Evolutionary conservation across 2,329 filamentous ascomycete species (phyloP), one percentile per base, ranked within the genome.

Genomic region (Aspergillus neotritici): DNA sequence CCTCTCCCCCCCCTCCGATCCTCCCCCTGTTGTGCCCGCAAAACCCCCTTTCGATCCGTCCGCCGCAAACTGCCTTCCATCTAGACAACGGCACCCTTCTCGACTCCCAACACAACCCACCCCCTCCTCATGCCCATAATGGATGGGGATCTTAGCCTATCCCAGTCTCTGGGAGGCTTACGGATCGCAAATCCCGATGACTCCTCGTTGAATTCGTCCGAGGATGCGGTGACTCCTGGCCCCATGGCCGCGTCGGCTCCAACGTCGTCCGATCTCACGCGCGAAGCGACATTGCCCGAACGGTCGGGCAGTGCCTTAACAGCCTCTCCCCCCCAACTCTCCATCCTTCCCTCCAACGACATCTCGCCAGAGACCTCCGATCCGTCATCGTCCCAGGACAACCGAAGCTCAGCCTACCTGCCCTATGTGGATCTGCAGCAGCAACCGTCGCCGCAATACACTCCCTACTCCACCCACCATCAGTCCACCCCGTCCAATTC

Each of bases 171-270:
- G 61, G 93, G 93, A 62, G 91, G 91, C 60, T 76, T 98, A 68
- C 87, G 91, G 66, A 97, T 98, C 67, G 91, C 93, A 59, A 98
- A 97, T 68, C 91, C 91, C 43, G 90, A 96, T 71, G 82, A 93
- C 70, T 77, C 79, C 48, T 72, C 73, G 48, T 53, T 66, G 42
- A 60, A 62, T 49, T 62, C 58, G 35, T 59, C 64, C 21, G 62
- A 68, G 43, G 63, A 64, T 48, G 52, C 62, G 45, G 40, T 47
- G n/a, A 53, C 52, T 34, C 47, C 55, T n/a, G 48, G 48, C 46
- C 55, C 44, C 43, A 44, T 33, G 25, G 51, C 54, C 52, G 48
- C 49, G 51, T 59, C 56, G 34, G 47, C 46, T 38, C 34, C 41
- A 38, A 43, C 53, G 47, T 51, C 53, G 36, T 42, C 60, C 44